Base-by-base conservation (phyloP, 345 rosid species). In the Combretum micranthum region DNA sequence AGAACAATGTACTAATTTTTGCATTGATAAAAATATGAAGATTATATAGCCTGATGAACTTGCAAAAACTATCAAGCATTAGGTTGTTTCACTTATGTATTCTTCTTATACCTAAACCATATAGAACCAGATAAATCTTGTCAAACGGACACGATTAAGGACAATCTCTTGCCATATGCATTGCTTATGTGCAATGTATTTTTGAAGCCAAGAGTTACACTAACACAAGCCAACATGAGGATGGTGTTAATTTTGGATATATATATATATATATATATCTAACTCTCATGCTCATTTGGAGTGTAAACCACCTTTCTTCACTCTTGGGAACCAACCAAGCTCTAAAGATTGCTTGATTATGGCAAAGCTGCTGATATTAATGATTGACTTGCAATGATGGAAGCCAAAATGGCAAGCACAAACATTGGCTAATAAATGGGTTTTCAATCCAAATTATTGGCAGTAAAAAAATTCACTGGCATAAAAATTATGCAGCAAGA, bases 381-480 rank as follows among this genome's bases (percentile, higher is more conserved):
- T 32, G 73, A 56, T 47, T 68, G 80, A 55, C 76, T 75, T 2
- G 73, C 80, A 19, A 71, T 71, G 47, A 71, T 62, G 10, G 76
- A 42, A 0, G 73, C 76, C 59, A 68, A 16, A 22, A 68, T 63
- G 1, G 76, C 70, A 0, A 75, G 1, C 17, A 68, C 50, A 44
- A 71, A 71, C 55, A 61, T 68, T 23, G 80, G 76, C 80, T 76
- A 68, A 10, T 64, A 64, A 60, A 71, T 17, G 13, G 70, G 26
- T 13, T 48, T 71, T 75, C 62, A 46, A 50, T 25, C 15, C 25
- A 53, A 44, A 17, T 1, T 13, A 18, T 13, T 18, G 4, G 48
- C 11, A 44, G 15, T 15, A 12, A 3, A 2, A n/a, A 17, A 16
- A 1, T 26, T 12, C 17, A 14, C 39, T 55, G 14, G 51, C 64